Evolutionary conservation across 2,329 filamentous ascomycete species (phyloP).

Genomic region (Phyllosticta paracitricarpa): DNA sequence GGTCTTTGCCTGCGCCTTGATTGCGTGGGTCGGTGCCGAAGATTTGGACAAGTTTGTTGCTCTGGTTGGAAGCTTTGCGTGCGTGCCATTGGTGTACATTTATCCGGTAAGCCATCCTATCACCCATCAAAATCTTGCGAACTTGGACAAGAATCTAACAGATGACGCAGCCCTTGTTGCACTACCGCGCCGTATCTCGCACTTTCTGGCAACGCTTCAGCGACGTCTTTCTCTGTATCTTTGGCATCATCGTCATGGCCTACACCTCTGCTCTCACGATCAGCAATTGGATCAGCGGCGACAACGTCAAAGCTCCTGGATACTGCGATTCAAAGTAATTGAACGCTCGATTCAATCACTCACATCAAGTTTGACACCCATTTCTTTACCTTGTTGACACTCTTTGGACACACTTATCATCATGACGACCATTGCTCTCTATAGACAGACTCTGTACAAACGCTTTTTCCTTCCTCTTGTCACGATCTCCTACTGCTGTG

Average conservation of each 20-base stretch:
- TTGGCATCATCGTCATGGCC: constrained; percentile 77
- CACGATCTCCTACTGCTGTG: too few species aligned
- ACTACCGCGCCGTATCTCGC: constrained; percentile 70
- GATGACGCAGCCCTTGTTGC: constrained; percentile 65
- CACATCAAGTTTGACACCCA: not conserved
- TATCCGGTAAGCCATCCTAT: constrained; percentile 64
- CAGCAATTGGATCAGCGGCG: constrained; percentile 67
- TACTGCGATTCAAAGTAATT: constrained; percentile 46
- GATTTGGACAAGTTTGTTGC: constrained; percentile 97
- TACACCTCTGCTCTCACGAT: constrained; percentile 87
- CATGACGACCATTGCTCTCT: too few species aligned
- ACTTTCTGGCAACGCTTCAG: constrained; percentile 56
- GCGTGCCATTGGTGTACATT: constrained; percentile 92
- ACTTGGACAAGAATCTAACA: constrained; percentile 23
- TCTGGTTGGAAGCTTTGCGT: constrained; percentile 93
- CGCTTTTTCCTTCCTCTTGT: too few species aligned
- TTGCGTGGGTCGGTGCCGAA: constrained; percentile 87
- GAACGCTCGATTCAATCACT: not conserved
- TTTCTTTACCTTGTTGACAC: not conserved
- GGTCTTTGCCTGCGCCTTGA: constrained; percentile 72
- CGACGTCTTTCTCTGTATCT: constrained; percentile 68
- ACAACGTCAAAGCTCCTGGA: constrained; percentile 43
- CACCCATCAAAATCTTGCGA: not conserved
- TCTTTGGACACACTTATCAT: too few species aligned
- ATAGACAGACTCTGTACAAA: too few species aligned